Percentiles rank a stretch among this genome's conserved stretches.
Conservation (phyloP, 208 protist species). For the Angomonas deanei region DNA sequence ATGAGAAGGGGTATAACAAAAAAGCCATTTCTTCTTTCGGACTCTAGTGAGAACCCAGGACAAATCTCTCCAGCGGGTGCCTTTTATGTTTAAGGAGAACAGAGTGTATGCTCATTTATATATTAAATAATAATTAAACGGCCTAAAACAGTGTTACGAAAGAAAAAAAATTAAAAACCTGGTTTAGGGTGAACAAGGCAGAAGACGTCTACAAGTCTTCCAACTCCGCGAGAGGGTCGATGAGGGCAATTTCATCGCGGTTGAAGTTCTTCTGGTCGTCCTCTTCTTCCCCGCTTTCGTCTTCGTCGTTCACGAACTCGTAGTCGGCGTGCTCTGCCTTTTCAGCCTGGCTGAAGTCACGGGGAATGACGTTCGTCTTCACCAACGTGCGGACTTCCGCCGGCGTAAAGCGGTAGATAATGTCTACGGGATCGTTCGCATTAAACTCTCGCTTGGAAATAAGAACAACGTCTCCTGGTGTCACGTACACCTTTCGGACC, state of each 20-base stretch:
- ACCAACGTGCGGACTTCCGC: slow-evolving; percentile 70
- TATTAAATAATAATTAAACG: no score
- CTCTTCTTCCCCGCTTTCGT: slow-evolving; percentile 42
- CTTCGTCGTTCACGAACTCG: slow-evolving; percentile 78
- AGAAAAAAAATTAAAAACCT: no score
- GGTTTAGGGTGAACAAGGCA: no score
- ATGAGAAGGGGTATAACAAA: no score
- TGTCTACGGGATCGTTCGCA: slow-evolving; percentile 71
- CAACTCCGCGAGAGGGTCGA: slow-evolving; percentile 60
- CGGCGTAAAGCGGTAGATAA: slow-evolving; percentile 75
- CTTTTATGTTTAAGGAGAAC: no score
- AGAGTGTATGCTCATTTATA: no score
- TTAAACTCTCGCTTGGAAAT: slow-evolving; percentile 78
- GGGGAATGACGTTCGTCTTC: slow-evolving; percentile 76
- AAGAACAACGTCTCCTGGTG: slow-evolving; percentile 72
- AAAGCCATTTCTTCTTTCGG: no score
- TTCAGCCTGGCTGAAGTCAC: slow-evolving; percentile 75
- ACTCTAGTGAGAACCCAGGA: no score
- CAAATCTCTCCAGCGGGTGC: no score
- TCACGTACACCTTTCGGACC: slow-evolving; percentile 84
- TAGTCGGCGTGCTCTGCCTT: slow-evolving; percentile 59
- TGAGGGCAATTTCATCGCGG: slow-evolving; percentile 62
- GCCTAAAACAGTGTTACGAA: no score
- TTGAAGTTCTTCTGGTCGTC: slow-evolving; percentile 50
- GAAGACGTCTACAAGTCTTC: slow-evolving; percentile 76